Evolutionary conservation across 139 green algal species (phyloP).

Genomic region (Zygnema cylindricum): DNA sequence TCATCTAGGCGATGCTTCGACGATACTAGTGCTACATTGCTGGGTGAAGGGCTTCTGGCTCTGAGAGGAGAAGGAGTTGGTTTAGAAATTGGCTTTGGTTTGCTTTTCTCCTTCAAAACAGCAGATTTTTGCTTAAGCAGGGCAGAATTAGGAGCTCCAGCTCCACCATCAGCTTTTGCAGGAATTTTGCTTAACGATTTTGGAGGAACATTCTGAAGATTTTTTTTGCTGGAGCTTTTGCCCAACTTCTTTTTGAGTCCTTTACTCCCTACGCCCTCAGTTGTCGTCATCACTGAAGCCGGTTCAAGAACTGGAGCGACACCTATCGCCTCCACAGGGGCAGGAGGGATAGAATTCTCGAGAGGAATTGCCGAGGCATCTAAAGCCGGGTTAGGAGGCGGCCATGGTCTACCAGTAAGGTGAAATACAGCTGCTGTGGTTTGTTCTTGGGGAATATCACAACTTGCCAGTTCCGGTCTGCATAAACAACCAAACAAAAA

Average conservation of each 20-base stretch:
- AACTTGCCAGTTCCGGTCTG: conserved; percentile 24
- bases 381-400: neutral
- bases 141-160: neutral
- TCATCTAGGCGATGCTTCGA: neutral
- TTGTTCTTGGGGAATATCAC: neutral
- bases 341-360: neutral
- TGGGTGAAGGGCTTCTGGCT: no score
- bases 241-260: neutral
- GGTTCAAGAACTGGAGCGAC: neutral
- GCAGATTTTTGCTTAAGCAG: neutral
- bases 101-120: neutral
- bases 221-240: conserved; percentile 6
- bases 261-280: neutral
- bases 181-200: no score
- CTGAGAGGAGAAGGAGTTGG: neutral
- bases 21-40: no score
- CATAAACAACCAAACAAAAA: neutral
- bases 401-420: neutral
- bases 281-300: neutral
- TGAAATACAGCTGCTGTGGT: conserved; percentile 21
- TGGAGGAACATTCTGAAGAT: no score
- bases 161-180: neutral
- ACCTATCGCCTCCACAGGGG: neutral
- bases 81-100: neutral
- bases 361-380: neutral